Evolutionary conservation across 2,329 filamentous ascomycete genomes (phyloP).

Genomic region (Tetracladium maxilliforme): DNA sequence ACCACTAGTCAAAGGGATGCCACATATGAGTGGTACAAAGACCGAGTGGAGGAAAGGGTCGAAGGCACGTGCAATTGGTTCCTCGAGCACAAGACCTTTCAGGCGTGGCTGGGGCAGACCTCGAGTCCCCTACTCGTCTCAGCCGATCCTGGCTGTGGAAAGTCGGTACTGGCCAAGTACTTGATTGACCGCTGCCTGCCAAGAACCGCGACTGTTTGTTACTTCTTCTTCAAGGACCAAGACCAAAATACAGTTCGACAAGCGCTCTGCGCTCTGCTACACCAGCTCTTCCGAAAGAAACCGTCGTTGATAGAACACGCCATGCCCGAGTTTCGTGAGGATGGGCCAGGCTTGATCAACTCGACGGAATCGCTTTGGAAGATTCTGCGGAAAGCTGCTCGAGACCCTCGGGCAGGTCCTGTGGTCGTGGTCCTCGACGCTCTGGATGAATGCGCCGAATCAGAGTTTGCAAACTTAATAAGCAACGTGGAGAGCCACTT

Average conservation of each 20-base stretch:
- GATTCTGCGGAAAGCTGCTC: constrained; percentile 13
- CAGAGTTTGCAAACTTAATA: too few species aligned
- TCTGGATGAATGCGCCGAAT: constrained; percentile 19
- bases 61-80: constrained; percentile 17
- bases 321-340: constrained; percentile 8
- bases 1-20: too few species aligned
- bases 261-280: constrained; percentile 23
- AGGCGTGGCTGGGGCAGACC: constrained; percentile 11
- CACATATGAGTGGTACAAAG: constrained; percentile 17
- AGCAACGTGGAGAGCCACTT: too few species aligned
- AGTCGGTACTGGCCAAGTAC: constrained; percentile 19
- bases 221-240: constrained; percentile 27
- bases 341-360: constrained; percentile 13
- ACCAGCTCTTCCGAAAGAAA: constrained; percentile 19
- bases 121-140: constrained; percentile 18
- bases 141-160: constrained; percentile 22
- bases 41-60: constrained; percentile 10
- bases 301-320: constrained; percentile 17
- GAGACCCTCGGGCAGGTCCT: constrained; percentile 12
- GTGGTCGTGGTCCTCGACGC: constrained; percentile 22
- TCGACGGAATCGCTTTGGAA: constrained; percentile 14
- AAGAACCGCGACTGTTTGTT: constrained; percentile 15
- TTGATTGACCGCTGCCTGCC: constrained; percentile 14
- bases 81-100: constrained; percentile 14
- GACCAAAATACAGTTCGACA: constrained; percentile 17